These are phyloP conservation scores for Ilex asprella DNA, from an alignment of 257 asterid species.

Conservation along the genomic window DNA sequence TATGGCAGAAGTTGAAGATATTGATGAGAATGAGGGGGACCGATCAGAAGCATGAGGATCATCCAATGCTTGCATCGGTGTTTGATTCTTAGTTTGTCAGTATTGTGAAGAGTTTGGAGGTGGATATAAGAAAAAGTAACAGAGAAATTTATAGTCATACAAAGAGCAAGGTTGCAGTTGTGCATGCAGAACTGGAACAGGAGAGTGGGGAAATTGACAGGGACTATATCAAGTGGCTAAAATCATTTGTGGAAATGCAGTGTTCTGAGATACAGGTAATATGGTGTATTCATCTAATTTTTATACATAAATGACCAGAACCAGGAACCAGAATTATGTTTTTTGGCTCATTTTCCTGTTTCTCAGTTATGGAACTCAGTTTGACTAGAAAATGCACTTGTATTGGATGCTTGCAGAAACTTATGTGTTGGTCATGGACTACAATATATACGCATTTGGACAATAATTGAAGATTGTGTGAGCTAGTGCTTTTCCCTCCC, in stretches of 20 bases:
- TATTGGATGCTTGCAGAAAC: too few relatives aligned
- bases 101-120: slow-evolving; percentile 59
- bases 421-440: too few relatives aligned
- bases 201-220: slow-evolving; percentile 54
- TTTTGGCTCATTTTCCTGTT: too few relatives aligned
- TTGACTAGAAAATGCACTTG: too few relatives aligned
- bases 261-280: slow-evolving; percentile 93
- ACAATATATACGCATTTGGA: too few relatives aligned
- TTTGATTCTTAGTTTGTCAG: slow-evolving; percentile 64
- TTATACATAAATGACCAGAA: too few relatives aligned
- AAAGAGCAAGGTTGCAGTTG: slow-evolving; percentile 78
- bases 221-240: slow-evolving; percentile 72
- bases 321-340: too few relatives aligned
- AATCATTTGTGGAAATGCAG: slow-evolving; percentile 71
- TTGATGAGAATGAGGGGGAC: slow-evolving; percentile 49
- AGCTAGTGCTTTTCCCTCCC: too few relatives aligned
- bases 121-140: slow-evolving; percentile 57
- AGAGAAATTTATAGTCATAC: slow-evolving; percentile 73
- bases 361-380: too few relatives aligned
- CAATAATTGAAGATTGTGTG: too few relatives aligned
- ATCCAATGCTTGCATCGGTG: slow-evolving; percentile 61
- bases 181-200: slow-evolving; percentile 80
- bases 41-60: slow-evolving; percentile 50
- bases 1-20: slow-evolving; percentile 79
- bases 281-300: too few relatives aligned